Conservation (phyloP, 257 asterid species). For the Echium plantagineum region DNA sequence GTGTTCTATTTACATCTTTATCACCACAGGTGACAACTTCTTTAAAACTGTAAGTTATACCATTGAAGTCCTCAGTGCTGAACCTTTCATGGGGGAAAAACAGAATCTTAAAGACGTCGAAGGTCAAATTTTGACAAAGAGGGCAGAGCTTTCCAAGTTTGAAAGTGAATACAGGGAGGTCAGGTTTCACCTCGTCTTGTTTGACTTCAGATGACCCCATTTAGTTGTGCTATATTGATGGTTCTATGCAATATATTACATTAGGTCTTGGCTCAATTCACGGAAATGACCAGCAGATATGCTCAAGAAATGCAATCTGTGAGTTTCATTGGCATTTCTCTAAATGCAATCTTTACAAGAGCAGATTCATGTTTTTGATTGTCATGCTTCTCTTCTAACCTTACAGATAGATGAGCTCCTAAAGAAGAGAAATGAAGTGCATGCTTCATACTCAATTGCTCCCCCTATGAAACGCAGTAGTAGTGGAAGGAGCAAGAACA, state of each 20-base stretch:
- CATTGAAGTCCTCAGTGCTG: slow-evolving; percentile 72
- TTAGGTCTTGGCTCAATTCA: slow-evolving; percentile 91
- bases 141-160: slow-evolving; percentile 83
- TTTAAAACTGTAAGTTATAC: slow-evolving; percentile 78
- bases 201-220: not conserved
- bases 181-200: slow-evolving; percentile 2
- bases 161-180: slow-evolving; percentile 98
- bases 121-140: slow-evolving; percentile 79
- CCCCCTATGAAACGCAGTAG: slow-evolving; percentile 54
- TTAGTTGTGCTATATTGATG: slow-evolving; percentile 10
- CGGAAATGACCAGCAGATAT: slow-evolving; percentile 92
- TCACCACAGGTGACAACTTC: slow-evolving; percentile 76
- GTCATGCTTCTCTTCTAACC: not conserved
- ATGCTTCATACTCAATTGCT: slow-evolving; percentile 58
- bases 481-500: slow-evolving; percentile 52
- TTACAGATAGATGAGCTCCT: slow-evolving; percentile 88
- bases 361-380: not conserved
- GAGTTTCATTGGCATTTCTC: slow-evolving; percentile 19
- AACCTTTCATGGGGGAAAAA: slow-evolving; percentile 59
- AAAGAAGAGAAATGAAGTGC: slow-evolving; percentile 74
- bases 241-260: slow-evolving; percentile 5
- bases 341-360: not conserved
- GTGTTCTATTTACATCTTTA: not conserved
- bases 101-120: slow-evolving; percentile 74
- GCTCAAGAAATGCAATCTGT: slow-evolving; percentile 94